phyloP scores from a whole-genome alignment of 345 rosid genomes.

The Salix exigua region DNA sequence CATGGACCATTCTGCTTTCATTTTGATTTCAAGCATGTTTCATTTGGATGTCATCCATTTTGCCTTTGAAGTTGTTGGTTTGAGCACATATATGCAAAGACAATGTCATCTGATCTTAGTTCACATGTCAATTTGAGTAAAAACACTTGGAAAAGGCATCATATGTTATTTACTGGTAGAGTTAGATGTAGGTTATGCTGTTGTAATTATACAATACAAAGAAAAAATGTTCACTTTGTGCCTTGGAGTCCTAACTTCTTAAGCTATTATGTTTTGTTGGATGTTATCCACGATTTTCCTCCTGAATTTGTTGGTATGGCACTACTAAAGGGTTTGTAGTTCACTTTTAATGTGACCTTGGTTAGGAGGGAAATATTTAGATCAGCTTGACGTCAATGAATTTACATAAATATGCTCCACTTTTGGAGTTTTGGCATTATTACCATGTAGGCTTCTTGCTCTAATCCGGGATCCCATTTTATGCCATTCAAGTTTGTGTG shows the following conservation, averaged over 20 bases:
- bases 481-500: constrained; percentile 4
- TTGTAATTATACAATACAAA: not conserved
- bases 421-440: not conserved
- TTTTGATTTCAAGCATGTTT: constrained; percentile 3
- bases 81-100: not conserved
- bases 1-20: constrained; percentile 5
- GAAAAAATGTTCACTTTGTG: not conserved
- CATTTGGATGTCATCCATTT: not conserved
- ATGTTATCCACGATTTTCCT: too few species aligned
- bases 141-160: not conserved
- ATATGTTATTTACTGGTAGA: not conserved
- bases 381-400: not conserved
- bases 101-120: not conserved
- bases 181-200: not conserved
- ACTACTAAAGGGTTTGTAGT: not conserved
- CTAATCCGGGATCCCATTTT: not conserved
- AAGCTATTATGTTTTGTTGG: too few species aligned
- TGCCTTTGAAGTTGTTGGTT: not conserved
- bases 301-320: too few species aligned
- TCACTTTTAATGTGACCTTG: constrained; percentile 2
- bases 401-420: not conserved
- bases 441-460: not conserved
- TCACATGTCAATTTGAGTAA: constrained; percentile 7
- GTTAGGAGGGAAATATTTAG: not conserved
- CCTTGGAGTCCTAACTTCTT: not conserved